A percentile compares a stretch with the other conserved stretches of the same genome.
phyloP scores from a whole-genome alignment of 352 stramenopile species.

The Phytophthora pini region DNA sequence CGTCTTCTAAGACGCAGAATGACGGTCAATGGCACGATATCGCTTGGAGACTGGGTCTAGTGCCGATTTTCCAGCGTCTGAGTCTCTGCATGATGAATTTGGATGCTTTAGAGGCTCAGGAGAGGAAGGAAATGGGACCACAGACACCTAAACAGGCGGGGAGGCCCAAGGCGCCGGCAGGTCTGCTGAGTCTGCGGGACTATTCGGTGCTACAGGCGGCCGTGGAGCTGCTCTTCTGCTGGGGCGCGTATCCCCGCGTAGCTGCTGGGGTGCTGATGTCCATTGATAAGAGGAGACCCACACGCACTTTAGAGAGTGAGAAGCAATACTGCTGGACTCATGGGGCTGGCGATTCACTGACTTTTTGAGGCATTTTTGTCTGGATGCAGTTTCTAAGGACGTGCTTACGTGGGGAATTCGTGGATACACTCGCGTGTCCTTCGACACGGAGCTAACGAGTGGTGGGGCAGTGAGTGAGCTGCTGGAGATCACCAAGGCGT shows the following conservation, averaged over 20 bases:
- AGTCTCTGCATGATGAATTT: conserved; percentile 54
- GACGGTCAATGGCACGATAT: conserved; percentile 27
- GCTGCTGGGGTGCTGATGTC: conserved; percentile 58
- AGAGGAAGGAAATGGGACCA: conserved; percentile 15
- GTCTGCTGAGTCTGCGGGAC: conserved; percentile 83
- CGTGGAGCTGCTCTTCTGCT: conserved; percentile 79
- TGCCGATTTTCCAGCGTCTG: conserved; percentile 53
- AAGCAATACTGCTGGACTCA: conserved; percentile 2
- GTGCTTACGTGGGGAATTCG: conserved; percentile 58
- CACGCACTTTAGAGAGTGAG: conserved; percentile 84
- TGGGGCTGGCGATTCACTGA: conserved; percentile 5
- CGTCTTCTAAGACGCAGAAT: conserved; percentile 10
- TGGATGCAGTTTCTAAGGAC: conserved; percentile 54
- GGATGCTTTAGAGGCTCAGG: conserved; percentile 42
- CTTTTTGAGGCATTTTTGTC: background rate
- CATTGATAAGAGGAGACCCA: conserved; percentile 70
- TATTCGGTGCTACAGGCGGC: conserved; percentile 85
- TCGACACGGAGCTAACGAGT: conserved; percentile 12
- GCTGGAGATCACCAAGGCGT: conserved; percentile 44
- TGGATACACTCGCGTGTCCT: conserved; percentile 20
- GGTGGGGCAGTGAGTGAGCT: conserved; percentile 39
- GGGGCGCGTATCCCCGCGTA: conserved; percentile 62
- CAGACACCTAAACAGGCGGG: conserved; percentile 16
- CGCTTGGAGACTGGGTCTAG: conserved; percentile 42
- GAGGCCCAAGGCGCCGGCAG: conserved; percentile 55